Percentiles rank a stretch among this genome's conserved stretches.
Conservation (phyloP, 345 rosid genomes). For the Citrus reticulata region DNA sequence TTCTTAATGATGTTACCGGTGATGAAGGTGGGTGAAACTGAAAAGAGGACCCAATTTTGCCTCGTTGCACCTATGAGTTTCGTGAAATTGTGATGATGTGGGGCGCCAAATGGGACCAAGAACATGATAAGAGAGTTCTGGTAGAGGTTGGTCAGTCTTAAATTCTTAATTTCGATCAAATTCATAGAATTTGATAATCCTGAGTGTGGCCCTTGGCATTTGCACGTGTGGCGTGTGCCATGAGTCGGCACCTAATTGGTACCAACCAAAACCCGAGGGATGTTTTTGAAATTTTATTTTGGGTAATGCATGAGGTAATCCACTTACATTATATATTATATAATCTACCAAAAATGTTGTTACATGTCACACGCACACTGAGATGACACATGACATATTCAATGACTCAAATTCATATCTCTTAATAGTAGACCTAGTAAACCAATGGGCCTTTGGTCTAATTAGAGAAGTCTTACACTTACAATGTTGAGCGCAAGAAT, state of each 20-base stretch:
- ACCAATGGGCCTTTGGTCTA: no score
- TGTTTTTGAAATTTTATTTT: neutral
- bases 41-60: no score
- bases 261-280: neutral
- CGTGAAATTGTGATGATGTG: neutral
- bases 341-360: neutral
- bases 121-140: neutral
- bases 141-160: neutral
- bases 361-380: neutral
- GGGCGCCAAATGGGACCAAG: neutral
- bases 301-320: neutral
- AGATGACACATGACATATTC: neutral
- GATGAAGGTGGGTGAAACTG: no score
- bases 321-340: neutral
- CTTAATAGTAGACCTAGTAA: neutral
- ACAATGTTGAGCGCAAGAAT: fast-evolving
- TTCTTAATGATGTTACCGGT: no score
- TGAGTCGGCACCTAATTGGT: neutral
- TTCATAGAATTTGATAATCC: neutral
- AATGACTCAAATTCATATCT: neutral
- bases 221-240: neutral
- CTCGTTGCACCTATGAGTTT: neutral
- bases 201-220: neutral
- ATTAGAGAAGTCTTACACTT: fast-evolving
- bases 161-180: neutral